Percentiles rank a stretch among this genome's conserved stretches.
Evolutionary conservation across 306 rosid genomes (phyloP).

Genomic region (cucumber (Cucumis sativus)): Cucumber_9930_V3 NC_026658.2:16361001-16361500

Average conservation of each 20-base stretch:
- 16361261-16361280: slow-evolving; percentile 87
- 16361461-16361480: slow-evolving; percentile 80
- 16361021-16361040: slow-evolving; percentile 57
- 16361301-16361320: slow-evolving; percentile 91
- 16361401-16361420: slow-evolving; percentile 65
- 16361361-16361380: slow-evolving; percentile 93
- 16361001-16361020: slow-evolving; percentile 78
- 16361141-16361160: neutral
- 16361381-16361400: slow-evolving; percentile 72
- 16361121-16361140: neutral
- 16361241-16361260: slow-evolving; percentile 77
- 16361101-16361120: neutral
- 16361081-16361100: slow-evolving; percentile 62
- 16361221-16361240: slow-evolving; percentile 76
- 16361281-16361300: slow-evolving; percentile 63
- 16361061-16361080: slow-evolving; percentile 55
- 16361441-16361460: slow-evolving; percentile 83
- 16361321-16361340: slow-evolving; percentile 86
- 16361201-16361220: slow-evolving; percentile 89
- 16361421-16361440: slow-evolving; percentile 97
- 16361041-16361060: slow-evolving; percentile 75
- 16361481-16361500: slow-evolving; percentile 84
- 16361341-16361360: slow-evolving; percentile 96
- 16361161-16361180: slow-evolving; percentile 5
- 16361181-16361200: neutral